Base-by-base conservation (phyloP, 371 early-diverging fungal species). In the Phascolomyces articulosus region DNA sequence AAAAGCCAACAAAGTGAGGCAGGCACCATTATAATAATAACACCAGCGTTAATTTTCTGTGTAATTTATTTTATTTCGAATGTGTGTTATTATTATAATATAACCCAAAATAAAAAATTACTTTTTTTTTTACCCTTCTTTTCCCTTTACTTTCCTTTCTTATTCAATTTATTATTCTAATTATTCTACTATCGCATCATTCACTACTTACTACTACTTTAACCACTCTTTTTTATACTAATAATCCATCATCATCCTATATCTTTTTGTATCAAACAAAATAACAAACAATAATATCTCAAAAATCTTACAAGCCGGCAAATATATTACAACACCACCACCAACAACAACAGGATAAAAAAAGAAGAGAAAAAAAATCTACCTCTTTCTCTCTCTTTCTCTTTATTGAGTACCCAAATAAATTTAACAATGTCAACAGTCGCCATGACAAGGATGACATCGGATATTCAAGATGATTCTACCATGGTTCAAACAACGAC, bases 371-470 rank as follows among this genome's bases (percentile, higher is more conserved):
- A n/a, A n/a, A n/a, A n/a, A n/a, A n/a, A n/a, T 31, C 10, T 31
- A 31, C 31, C 31, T 31, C 31, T 10, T 31, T 10, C 31, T 31
- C 31, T 10, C 31, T 31, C 31, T 10, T 10, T 31, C 41, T 15
- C 41, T 41, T 4, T n/a, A 3, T 4, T n/a, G 3, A 11, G 10
- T 16, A 4, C 15, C 41, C 15, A 3, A 41, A 4, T 20, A 4
- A 23, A 23, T 8, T 23, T n/a, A 49, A 49, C 6, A 49, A 49
- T 49, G 51, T 49, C 51, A 11, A 49, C 51, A 49, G 51, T 49
- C 26, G 51, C 51, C 51, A 49, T 49, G 51, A n/a, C 51, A 49
- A 49, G 51, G 51, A 49, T 49, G 51, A n/a, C 51, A 26, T 20
- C 51, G 24, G 26, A 49, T 49, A 23, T 49, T n/a, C 51, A n/a